Base-by-base conservation (phyloP, 352 stramenopile genomes). In the Thraustotheca clavata region DNA sequence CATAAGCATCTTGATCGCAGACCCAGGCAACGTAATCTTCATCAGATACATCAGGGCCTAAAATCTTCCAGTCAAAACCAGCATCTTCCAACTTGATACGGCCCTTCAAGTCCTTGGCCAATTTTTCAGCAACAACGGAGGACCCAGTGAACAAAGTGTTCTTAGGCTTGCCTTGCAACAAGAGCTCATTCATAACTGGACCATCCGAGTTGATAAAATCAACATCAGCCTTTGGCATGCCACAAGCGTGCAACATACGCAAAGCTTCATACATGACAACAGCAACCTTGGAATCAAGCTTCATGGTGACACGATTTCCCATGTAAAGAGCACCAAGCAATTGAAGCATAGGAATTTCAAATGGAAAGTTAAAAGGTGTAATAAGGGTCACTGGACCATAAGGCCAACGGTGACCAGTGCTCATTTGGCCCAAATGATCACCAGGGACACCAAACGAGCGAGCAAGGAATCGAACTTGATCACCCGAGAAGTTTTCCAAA, bases 201-300 rank as follows among this genome's bases (percentile, higher is more conserved):
- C 96, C 96, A 38, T 95, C 80, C 70, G 89, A 97, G 79, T 98
- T 96, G 63, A 99, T 92, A 50, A 99, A 96, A 77, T 99, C 96
- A 4, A 99, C 81, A 73, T 99, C 96, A 4, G 79, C 86, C 27
- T 77, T 75, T 33, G 96, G 91, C 87, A 99, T 97, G 9, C 96
- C 97, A 68, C 96, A 99, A 68, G 89, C 71, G 74, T 98, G 91
- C 18, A 98, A 73, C 62, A 99, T 80, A 62, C 91, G 87, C 29
- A 99, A 62, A 55, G 94, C 97, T 72, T 99, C 96, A 74, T 99
- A 95, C 91, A 99, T 98, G 41, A 99, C 96, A 40, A 99, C 88
- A 36, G 85, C 87, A 43, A 98, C 93, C 77, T 98, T 96, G 48
- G 95, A 96, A 67, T 95, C 88, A 33, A 96, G 88, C 76, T 98